phyloP scores from a whole-genome alignment of 768 basidiomycete species.

The Panellus pusillus region DNA sequence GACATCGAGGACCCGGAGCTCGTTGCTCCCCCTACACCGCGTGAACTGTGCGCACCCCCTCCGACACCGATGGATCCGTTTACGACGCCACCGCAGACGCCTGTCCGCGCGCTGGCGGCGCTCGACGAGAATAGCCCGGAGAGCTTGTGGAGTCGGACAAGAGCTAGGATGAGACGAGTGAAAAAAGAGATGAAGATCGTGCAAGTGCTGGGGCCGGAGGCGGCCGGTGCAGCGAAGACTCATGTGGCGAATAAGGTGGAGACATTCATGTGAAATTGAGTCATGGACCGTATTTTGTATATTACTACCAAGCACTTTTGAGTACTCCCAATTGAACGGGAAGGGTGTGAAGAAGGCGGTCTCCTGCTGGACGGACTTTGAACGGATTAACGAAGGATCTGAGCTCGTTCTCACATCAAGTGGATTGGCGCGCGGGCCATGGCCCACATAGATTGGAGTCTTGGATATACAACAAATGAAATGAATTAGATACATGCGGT shows the following conservation, averaged over 20 bases:
- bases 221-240: background rate
- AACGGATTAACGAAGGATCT: no score
- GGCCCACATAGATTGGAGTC: no score
- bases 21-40: background rate
- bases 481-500: no score
- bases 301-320: no score
- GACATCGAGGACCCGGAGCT: no score
- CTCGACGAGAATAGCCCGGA: background rate
- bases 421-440: no score
- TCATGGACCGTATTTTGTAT: no score
- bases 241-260: background rate
- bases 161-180: background rate
- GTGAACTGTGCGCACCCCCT: background rate
- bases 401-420: no score
- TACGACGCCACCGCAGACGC: conserved; percentile 1
- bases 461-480: no score
- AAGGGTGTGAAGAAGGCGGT: no score
- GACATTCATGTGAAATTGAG: background rate
- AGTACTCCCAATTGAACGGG: no score
- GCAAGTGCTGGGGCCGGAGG: conserved; percentile 4
- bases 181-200: conserved; percentile 3
- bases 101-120: background rate
- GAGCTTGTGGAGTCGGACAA: background rate
- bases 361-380: no score
- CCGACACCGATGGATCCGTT: conserved; percentile 3